Evolutionary conservation across 805 yeast genomes (phyloP).

Genomic region (Ogataea siamensis): DNA sequence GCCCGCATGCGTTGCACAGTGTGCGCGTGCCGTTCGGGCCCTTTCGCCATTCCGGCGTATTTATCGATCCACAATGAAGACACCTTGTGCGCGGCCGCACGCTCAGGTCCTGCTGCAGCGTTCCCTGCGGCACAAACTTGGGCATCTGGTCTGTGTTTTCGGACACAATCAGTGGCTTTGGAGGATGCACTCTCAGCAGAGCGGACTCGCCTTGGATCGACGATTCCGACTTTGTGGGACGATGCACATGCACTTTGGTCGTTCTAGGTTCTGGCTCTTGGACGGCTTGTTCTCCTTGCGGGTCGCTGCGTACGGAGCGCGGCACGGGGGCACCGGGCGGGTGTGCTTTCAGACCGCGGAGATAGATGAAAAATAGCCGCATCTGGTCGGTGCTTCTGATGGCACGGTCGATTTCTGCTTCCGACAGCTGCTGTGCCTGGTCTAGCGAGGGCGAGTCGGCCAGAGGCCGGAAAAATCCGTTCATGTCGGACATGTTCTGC

Average conservation of each 20-base stretch:
- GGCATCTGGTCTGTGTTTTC: conserved; percentile 11
- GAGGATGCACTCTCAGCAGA: conserved; percentile 32
- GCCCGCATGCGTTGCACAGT: conserved; percentile 90
- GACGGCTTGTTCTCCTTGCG: not conserved
- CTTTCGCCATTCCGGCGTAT: conserved; percentile 91
- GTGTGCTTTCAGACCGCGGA: not conserved
- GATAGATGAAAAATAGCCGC: not conserved
- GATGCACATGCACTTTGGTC: conserved; percentile 13
- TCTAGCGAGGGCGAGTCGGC: not conserved
- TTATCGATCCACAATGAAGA: conserved; percentile 67
- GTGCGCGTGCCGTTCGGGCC: conserved; percentile 85
- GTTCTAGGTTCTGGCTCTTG: not conserved
- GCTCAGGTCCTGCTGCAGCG: conserved; percentile 37
- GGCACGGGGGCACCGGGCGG: not conserved
- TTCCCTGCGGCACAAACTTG: conserved; percentile 32
- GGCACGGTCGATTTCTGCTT: conserved; percentile 2
- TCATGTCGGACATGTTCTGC: not conserved
- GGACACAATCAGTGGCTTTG: conserved; percentile 25
- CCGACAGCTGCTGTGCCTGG: not conserved
- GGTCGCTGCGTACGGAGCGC: not conserved
- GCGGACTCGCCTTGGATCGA: conserved; percentile 28
- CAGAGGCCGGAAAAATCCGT: not conserved
- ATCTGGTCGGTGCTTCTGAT: conserved; percentile 2
- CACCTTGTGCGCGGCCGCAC: conserved; percentile 39
- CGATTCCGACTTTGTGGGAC: conserved; percentile 22